Conservation (phyloP, 2,329 filamentous ascomycete species). For the Fusarium annulatum region DNA sequence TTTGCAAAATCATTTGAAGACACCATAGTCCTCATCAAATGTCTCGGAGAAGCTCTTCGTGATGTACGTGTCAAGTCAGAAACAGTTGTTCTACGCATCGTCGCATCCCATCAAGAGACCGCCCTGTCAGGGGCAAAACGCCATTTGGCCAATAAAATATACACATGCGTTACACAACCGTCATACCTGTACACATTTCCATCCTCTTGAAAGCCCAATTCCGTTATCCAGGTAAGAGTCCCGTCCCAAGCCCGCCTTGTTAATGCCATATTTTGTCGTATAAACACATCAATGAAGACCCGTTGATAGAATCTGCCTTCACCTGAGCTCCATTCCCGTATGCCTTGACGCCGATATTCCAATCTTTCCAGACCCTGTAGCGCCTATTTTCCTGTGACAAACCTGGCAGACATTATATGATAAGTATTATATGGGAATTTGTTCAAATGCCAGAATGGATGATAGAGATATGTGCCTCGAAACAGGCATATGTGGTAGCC, state of each 20-base stretch:
- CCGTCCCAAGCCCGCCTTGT: conserved; percentile 10
- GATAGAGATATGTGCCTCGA: conserved; percentile 1
- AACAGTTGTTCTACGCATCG: conserved; percentile 24
- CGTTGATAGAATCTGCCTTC: not conserved
- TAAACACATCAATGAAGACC: conserved; percentile 16
- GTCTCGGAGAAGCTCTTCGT: conserved; percentile 3
- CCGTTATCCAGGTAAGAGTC: conserved; percentile 1
- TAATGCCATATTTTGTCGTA: conserved; percentile 19
- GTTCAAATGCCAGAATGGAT: conserved; percentile 6
- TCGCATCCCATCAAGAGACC: conserved; percentile 10
- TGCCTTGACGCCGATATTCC: conserved; percentile 39
- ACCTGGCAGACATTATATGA: conserved; percentile 27
- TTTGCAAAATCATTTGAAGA: not conserved
- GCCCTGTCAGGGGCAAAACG: conserved; percentile 27
- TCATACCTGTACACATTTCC: conserved; percentile 30
- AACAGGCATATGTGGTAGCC: conserved; percentile 1
- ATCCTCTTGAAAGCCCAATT: conserved; percentile 34
- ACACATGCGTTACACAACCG: conserved; percentile 18
- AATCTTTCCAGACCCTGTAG: conserved; percentile 25
- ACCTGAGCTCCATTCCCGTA: not conserved
- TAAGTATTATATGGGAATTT: conserved; percentile 17
- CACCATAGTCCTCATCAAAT: conserved; percentile 4
- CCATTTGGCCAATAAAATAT: not conserved
- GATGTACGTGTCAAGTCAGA: conserved; percentile 1
- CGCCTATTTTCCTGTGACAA: conserved; percentile 32